Evolutionary conservation across 108 stramenopile genomes (phyloP).

Genomic region (Cyclostephanos invisitatus): DNA sequence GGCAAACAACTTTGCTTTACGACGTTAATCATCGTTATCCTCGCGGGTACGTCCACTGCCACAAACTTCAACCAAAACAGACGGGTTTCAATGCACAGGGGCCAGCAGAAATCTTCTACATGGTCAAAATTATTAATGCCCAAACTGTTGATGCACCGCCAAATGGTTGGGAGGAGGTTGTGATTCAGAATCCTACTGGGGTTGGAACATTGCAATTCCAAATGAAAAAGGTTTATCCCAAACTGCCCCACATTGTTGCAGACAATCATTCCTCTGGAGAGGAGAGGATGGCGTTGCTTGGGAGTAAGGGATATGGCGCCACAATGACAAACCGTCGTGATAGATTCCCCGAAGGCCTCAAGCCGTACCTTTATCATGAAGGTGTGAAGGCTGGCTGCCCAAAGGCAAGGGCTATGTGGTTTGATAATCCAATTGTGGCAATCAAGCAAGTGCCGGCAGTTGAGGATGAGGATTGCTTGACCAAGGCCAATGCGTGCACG

Average conservation of each 20-base stretch:
- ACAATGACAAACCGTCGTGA: too few relatives aligned
- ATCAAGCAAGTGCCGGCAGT: too few relatives aligned
- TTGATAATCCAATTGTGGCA: slow-evolving; percentile 11
- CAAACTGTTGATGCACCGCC: too few relatives aligned
- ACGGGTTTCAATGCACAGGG: slow-evolving; percentile 1
- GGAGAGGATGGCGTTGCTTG: slow-evolving; percentile 6
- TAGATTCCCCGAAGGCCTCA: too few relatives aligned
- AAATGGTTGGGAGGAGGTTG: neutral
- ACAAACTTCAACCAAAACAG: too few relatives aligned
- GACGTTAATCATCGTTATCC: neutral
- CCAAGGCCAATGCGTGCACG: neutral
- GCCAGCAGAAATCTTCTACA: slow-evolving; percentile 3
- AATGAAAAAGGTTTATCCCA: slow-evolving; percentile 11
- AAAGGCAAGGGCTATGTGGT: slow-evolving; percentile 5
- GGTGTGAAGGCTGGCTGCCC: too few relatives aligned
- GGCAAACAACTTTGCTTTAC: too few relatives aligned
- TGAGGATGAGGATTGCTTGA: too few relatives aligned
- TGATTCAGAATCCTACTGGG: too few relatives aligned
- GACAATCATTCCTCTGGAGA: slow-evolving; percentile 28
- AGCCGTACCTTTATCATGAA: neutral
- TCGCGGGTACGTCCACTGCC: too few relatives aligned
- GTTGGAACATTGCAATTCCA: neutral
- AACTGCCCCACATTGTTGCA: slow-evolving; percentile 3
- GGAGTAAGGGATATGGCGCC: too few relatives aligned
- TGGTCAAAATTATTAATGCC: neutral